phyloP scores from a whole-genome alignment of 1,284 basidiomycete genomes.

The Erythrobasidium hasegawianum region DNA sequence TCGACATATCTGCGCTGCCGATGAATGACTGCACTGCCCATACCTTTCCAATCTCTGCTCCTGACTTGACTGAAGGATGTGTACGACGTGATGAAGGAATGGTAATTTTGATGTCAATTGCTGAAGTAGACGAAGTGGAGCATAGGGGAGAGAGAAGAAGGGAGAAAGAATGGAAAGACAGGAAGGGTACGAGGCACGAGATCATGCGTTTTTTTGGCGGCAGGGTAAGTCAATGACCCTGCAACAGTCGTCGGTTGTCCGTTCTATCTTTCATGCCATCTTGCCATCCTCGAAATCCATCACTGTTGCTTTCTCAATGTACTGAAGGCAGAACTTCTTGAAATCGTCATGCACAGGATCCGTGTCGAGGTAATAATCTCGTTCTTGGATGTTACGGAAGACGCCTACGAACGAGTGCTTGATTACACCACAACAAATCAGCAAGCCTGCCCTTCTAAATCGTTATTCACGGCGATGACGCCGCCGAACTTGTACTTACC shows the following conservation, averaged over 20 bases:
- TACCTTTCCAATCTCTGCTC: too few species aligned
- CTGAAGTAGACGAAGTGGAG: too few species aligned
- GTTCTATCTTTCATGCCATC: neutral
- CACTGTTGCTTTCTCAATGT: slow-evolving; percentile 7
- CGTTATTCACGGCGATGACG: neutral
- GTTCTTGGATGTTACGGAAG: slow-evolving; percentile 19
- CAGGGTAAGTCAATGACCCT: too few species aligned
- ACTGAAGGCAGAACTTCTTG: neutral
- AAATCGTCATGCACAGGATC: slow-evolving; percentile 28
- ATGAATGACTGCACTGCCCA: too few species aligned
- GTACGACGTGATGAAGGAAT: too few species aligned
- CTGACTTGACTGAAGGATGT: too few species aligned
- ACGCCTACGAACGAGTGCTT: slow-evolving; percentile 30
- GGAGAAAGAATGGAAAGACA: neutral
- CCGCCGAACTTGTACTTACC: neutral
- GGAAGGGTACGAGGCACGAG: neutral
- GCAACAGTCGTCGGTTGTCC: too few species aligned
- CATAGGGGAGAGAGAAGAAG: neutral
- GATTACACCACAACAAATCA: too few species aligned
- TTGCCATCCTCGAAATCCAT: slow-evolving; percentile 29
- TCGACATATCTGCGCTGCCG: too few species aligned
- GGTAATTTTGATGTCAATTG: too few species aligned
- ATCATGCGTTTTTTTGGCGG: too few species aligned
- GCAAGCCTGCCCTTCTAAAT: neutral
- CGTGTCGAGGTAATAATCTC: slow-evolving; percentile 24